A percentile compares a stretch with the other conserved stretches of the same genome.
phyloP scores from a whole-genome alignment of 192 early-diverging fungal genomes.

The Glomus cerebriforme region DNA sequence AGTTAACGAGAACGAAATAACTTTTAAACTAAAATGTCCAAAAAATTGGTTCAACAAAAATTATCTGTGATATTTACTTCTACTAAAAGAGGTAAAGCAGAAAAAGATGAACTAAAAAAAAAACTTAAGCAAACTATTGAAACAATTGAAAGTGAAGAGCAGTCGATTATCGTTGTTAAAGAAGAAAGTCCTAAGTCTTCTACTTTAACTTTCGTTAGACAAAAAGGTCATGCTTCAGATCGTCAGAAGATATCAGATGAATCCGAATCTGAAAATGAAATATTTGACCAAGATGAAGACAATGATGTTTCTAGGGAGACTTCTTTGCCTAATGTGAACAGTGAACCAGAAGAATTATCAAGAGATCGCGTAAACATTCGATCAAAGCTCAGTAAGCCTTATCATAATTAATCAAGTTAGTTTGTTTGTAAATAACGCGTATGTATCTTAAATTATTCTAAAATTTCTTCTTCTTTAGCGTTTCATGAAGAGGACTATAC shows the following conservation, averaged over 20 bases:
- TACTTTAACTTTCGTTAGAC: background rate
- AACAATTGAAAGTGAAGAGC: background rate
- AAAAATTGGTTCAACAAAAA: background rate
- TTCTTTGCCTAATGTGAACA: background rate
- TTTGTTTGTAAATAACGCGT: background rate
- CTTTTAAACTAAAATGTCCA: too few relatives aligned
- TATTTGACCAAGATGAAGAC: background rate
- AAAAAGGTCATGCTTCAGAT: background rate
- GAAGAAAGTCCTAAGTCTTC: background rate
- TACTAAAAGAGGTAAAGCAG: background rate
- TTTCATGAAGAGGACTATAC: constrained; percentile 33
- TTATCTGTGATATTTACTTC: background rate
- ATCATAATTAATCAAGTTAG: background rate
- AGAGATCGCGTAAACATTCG: background rate
- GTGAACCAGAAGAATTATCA: background rate
- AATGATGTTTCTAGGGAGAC: background rate
- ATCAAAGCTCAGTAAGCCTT: background rate
- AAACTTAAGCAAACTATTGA: background rate
- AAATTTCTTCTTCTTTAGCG: background rate
- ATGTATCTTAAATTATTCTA: background rate
- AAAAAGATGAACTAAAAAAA: background rate
- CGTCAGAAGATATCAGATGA: background rate
- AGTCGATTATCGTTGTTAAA: background rate
- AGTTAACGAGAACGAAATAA: too few relatives aligned
- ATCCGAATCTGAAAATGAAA: background rate